Evolutionary conservation across 1,284 basidiomycete species (phyloP), one percentile per base, ranked within the genome.

Genomic region (Pseudozyma sp.): DNA sequence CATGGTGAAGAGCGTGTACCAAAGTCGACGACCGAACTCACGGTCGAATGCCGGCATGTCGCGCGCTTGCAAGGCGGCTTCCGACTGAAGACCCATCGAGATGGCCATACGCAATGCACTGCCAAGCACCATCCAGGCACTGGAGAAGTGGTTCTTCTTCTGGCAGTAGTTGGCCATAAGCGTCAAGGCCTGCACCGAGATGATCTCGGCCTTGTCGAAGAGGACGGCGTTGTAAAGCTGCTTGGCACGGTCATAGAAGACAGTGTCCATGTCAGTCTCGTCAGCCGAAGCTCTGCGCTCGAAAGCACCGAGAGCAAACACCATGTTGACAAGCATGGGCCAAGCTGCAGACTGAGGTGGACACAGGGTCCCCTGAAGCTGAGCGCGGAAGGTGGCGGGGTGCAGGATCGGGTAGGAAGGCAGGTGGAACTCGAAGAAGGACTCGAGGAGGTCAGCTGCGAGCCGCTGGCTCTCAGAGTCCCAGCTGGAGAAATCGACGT

Each of bases 271-370:
- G 39, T 76, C 69, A 16, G 38, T 35, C 43, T 70, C 73, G 7
- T 69, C 50, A 4, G 68, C 69, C 18, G 67, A 64, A 5, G 31
- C 52, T 13, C 69, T 60, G 40, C 69, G 69, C 59, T 76, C 73
- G 36, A 71, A 67, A 18, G 73, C 65, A 19, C 73, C 73, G 25
- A 76, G 64, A 12, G 73, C 73, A 45, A 76, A 76, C 21, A 76
- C 73, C 73, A 76, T 76, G 73, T 76, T 76, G 65, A 76, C 68
- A 1, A 76, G 73, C 68, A 71, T 69, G 21, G 64, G 56, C 73
- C 73, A 76, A 25, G 69, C 65, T 7, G 59, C 35, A 7, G 61
- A 61, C n/a, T 43, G 47, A 9, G 73, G 73, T 43, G 64, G 57
- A 45, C 51, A 53, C 21, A 71, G 39, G 14, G 69, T 68, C 40